Evolutionary conservation across 805 yeast species (phyloP), one percentile per base, ranked within the genome.

Genomic region (Naumovozyma castellii): DNA sequence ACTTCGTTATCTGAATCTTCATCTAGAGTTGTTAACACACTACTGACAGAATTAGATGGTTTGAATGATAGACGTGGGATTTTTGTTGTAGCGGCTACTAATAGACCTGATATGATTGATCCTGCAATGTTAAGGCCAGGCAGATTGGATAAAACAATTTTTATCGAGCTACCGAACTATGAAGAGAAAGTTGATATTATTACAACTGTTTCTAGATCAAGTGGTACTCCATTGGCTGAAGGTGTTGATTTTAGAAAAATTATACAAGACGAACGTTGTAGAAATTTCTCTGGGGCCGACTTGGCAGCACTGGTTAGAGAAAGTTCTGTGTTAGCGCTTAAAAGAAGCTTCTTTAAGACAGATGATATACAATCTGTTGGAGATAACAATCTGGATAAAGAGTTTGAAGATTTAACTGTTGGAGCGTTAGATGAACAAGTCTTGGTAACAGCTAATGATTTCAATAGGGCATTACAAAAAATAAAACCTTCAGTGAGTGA

Each of bases 101-200:
- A 90, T 54, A 74, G 98, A 58, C 97, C 97, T 0, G 98, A 90
- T 59, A 90, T 90, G 85, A 92, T 90, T 48, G 98, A 90, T 62
- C 87, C 95, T 3, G 98, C 98, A 0, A 92, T 90, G 97, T 65
- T 92, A 34, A 75, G 98, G 57, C 97, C 97, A 0, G 98, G 97
- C 4, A 76, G 98, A 61, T 70, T 90, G 52, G 97, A 92, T 57
- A 92, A 90, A 62, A 85, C 95, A 2, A 66, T 90, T 34, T 90
- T 80, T 61, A 90, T 90, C 19, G 97, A 90, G 57, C 69, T 90
- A 38, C 98, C 98, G 3, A 74, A 76, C 5, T 74, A 77, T 1
- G 69, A 66, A 2, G 98, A 92, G 59, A 71, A 96, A 46, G 64
- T 72, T 3, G 97, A 88, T 47, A 92, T 90, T 43, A 68, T 90